Conservation (phyloP, 139 green algal genomes). For the Coelastrella sp. region DNA sequence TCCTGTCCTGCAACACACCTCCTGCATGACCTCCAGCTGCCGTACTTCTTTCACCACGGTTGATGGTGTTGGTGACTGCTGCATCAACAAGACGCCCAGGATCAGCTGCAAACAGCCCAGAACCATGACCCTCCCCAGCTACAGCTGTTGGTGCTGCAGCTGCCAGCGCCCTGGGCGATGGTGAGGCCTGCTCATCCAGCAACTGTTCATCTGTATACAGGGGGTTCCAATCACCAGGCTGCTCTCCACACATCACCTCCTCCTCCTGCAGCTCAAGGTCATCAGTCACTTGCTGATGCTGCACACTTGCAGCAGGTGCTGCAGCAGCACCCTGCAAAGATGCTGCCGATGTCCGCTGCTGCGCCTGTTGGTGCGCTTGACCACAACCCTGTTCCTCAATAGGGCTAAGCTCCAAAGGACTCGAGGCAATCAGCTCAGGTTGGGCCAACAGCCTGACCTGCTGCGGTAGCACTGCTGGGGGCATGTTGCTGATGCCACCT, state of each 20-base stretch:
- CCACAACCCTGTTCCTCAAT: background rate
- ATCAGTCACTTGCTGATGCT: slow-evolving; percentile 7
- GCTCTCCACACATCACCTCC: background rate
- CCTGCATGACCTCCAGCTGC: background rate
- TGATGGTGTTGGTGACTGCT: background rate
- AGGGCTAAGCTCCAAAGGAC: background rate
- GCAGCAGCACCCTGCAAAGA: background rate
- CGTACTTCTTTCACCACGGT: background rate
- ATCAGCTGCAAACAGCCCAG: slow-evolving; percentile 11
- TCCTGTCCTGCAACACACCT: background rate
- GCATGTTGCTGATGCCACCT: background rate
- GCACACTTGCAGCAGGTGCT: background rate
- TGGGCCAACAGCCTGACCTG: background rate
- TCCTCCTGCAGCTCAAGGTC: slow-evolving; percentile 18
- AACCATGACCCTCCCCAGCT: background rate
- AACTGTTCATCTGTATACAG: slow-evolving; percentile 57
- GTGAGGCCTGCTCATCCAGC: slow-evolving; percentile 38
- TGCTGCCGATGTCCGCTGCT: slow-evolving; percentile 40
- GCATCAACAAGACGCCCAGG: background rate
- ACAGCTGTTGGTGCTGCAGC: slow-evolving; percentile 9
- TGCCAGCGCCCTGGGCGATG: slow-evolving; percentile 9
- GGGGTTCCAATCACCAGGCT: slow-evolving; percentile 62
- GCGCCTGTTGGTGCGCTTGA: background rate
- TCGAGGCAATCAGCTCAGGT: slow-evolving; percentile 26
- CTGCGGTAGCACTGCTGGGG: background rate